phyloP scores from a whole-genome alignment of 805 yeast species.

The Millerago galiae region DNA sequence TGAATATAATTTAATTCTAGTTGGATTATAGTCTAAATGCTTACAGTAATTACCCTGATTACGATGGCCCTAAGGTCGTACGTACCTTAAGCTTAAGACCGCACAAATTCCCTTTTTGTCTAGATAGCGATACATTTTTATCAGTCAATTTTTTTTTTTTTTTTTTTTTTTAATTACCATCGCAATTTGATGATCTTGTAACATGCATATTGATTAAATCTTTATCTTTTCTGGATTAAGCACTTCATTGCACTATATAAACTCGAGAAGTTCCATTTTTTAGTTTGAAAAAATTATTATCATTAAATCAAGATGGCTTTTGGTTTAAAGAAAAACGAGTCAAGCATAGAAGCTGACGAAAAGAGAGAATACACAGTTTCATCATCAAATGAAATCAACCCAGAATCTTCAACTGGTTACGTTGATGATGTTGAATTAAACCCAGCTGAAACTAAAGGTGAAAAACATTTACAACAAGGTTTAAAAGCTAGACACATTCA shows the following conservation, averaged over 20 bases:
- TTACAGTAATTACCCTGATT: too few species aligned
- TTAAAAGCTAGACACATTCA: constrained; percentile 63
- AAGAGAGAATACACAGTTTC: constrained; percentile 8
- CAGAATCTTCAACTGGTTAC: constrained; percentile 20
- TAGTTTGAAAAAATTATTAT: background rate
- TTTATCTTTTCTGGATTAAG: background rate
- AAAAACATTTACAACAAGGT: constrained; percentile 19
- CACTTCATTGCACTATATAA: too few species aligned
- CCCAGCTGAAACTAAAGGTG: constrained; percentile 1
- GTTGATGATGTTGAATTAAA: constrained; percentile 21
- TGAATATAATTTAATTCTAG: too few species aligned
- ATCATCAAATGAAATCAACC: constrained; percentile 10
- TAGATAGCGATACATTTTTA: background rate
- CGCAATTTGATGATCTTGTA: background rate
- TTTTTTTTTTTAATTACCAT: background rate
- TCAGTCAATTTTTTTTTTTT: background rate
- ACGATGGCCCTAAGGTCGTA: background rate
- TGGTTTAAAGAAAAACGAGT: background rate
- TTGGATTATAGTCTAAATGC: too few species aligned
- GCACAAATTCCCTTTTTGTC: background rate
- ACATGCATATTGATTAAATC: background rate
- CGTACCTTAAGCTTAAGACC: background rate
- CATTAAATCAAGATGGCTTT: background rate
- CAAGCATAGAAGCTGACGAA: constrained; percentile 9
- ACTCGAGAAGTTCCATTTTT: background rate